Conservation (phyloP, 805 yeast genomes). For the Metschnikowia sp. region DNA sequence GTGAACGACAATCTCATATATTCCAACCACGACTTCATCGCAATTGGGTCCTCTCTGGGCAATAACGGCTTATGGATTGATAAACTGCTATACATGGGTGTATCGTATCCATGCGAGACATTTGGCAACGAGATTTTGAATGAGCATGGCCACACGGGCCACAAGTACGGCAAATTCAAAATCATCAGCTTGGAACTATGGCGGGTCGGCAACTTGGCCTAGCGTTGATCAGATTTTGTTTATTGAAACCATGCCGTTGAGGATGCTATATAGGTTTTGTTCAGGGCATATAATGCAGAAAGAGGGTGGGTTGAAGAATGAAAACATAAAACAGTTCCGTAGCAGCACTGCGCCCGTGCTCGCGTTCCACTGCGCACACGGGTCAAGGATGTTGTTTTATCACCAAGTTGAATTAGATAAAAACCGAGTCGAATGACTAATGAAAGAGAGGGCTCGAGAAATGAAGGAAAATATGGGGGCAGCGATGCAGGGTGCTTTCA, state of each 20-base stretch:
- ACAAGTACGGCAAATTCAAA: conserved; percentile 54
- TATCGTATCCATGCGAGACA: conserved; percentile 73
- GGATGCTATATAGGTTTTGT: conserved; percentile 37
- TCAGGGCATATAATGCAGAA: conserved; percentile 18
- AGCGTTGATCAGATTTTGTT: background rate
- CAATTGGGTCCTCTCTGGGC: conserved; percentile 91
- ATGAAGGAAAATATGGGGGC: conserved; percentile 4
- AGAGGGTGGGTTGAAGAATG: conserved; percentile 8
- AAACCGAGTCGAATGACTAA: conserved; percentile 13
- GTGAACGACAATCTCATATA: conserved; percentile 81
- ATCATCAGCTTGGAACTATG: conserved; percentile 81
- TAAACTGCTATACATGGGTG: conserved; percentile 69
- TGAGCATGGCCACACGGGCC: conserved; percentile 17
- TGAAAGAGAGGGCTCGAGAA: background rate
- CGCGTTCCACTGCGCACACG: conserved; percentile 7
- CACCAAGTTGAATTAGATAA: conserved; percentile 23
- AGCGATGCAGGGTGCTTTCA: conserved; percentile 5
- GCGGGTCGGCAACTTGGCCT: conserved; percentile 53
- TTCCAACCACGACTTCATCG: conserved; percentile 71
- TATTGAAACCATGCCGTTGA: conserved; percentile 43
- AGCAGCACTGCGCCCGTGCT: conserved; percentile 23
- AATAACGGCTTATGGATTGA: conserved; percentile 91
- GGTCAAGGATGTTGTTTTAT: conserved; percentile 19
- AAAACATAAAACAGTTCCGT: conserved; percentile 8
- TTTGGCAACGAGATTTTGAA: conserved; percentile 83